Evolutionary conservation across 164 flowering plant species (phyloP).

Genomic region (Stephania yunnanensis): DNA sequence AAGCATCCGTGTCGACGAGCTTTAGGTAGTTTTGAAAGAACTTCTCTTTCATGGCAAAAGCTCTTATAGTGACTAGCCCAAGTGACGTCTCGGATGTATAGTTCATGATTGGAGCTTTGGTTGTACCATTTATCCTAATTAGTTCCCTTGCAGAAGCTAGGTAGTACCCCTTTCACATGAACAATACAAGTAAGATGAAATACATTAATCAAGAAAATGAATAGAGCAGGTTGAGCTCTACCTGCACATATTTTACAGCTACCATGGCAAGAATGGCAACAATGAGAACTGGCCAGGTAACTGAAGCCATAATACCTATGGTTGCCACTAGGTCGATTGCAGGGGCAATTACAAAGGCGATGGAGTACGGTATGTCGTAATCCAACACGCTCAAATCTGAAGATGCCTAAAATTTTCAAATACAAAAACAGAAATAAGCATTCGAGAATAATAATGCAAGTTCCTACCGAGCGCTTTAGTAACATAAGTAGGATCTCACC

Average conservation of each 20-base stretch:
- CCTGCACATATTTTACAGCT: conserved; percentile 59
- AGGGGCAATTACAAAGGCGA: conserved; percentile 36
- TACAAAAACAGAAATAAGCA: background rate
- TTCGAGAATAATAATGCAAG: background rate
- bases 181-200: background rate
- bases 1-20: conserved; percentile 67
- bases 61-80: conserved; percentile 76
- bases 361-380: conserved; percentile 60
- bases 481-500: conserved; percentile 36
- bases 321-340: conserved; percentile 34
- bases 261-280: conserved; percentile 46
- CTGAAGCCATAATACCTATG: conserved; percentile 55
- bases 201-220: background rate
- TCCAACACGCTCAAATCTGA: conserved; percentile 76
- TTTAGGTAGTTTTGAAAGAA: conserved; percentile 50
- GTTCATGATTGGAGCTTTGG: conserved; percentile 87
- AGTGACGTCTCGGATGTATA: conserved; percentile 73
- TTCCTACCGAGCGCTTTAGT: background rate
- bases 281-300: conserved; percentile 84
- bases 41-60: conserved; percentile 47
- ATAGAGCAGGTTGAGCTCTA: conserved; percentile 12
- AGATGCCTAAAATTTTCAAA: conserved; percentile 53
- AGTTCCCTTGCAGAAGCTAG: conserved; percentile 67
- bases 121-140: conserved; percentile 75
- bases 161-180: conserved; percentile 48